These are phyloP conservation scores for Capronia epimyces DNA, from an alignment of 2,329 filamentous ascomycete genomes.

Conservation along the genomic window DNA sequence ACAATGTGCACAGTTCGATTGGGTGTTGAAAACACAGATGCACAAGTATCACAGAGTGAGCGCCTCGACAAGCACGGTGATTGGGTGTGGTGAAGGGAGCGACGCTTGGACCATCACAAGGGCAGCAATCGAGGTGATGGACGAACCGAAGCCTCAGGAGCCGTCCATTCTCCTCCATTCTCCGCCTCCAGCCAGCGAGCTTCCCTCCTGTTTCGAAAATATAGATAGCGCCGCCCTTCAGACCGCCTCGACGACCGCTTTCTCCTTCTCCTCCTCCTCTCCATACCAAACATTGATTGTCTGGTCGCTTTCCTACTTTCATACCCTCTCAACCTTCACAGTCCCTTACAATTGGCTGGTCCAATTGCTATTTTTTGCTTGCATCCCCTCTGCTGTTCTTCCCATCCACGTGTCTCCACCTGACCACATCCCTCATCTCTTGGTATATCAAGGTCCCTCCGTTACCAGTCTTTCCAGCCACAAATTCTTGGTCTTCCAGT, in stretches of 20 bases:
- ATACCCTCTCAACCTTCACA: conserved; percentile 30
- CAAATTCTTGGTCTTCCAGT: no score
- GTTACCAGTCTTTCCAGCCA: conserved; percentile 4
- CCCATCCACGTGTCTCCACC: neutral
- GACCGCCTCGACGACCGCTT: conserved; percentile 15
- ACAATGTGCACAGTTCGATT: neutral
- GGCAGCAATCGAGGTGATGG: neutral
- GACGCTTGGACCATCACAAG: neutral
- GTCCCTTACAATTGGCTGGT: conserved; percentile 40
- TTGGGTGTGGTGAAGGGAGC: conserved; percentile 10
- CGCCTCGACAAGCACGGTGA: conserved; percentile 10
- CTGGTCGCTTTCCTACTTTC: conserved; percentile 34
- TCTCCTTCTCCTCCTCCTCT: conserved; percentile 16
- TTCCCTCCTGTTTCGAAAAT: conserved; percentile 7
- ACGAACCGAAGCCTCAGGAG: neutral
- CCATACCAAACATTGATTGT: conserved; percentile 31
- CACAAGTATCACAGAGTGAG: conserved; percentile 19
- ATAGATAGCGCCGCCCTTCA: conserved; percentile 21
- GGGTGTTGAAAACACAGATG: conserved; percentile 10
- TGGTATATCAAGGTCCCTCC: conserved; percentile 7
- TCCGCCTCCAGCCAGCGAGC: neutral
- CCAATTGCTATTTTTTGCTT: conserved; percentile 34
- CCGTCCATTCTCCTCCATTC: neutral
- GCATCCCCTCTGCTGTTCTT: conserved; percentile 1
- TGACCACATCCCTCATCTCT: neutral